Evolutionary conservation across 345 rosid genomes (phyloP).

Genomic region (Carallia brachiata): DNA sequence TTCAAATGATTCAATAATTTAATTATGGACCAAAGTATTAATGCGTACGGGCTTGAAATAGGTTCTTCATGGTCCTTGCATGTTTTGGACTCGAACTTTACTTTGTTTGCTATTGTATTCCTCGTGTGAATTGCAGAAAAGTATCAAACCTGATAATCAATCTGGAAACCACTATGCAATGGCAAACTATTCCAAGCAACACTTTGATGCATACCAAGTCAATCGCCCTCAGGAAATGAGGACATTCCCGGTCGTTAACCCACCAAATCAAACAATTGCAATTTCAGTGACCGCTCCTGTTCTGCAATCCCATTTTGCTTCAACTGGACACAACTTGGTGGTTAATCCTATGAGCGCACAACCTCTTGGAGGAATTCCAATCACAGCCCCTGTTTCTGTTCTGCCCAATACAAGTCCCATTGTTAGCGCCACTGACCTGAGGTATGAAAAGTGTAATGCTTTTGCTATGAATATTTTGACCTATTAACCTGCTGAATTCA

Average conservation of each 20-base stretch:
- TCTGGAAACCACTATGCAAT: conserved; percentile 29
- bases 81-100: neutral
- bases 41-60: neutral
- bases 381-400: conserved; percentile 39
- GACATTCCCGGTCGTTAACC: conserved; percentile 46
- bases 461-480: neutral
- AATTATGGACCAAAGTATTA: neutral
- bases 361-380: conserved; percentile 51
- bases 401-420: conserved; percentile 45
- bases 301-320: conserved; percentile 43
- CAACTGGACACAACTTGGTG: conserved; percentile 34
- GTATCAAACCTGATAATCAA: conserved; percentile 29
- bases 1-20: neutral
- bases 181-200: conserved; percentile 34
- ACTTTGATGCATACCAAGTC: conserved; percentile 33
- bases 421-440: conserved; percentile 56
- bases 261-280: conserved; percentile 40
- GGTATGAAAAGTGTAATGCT: conserved; percentile 36
- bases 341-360: conserved; percentile 33
- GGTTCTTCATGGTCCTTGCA: neutral
- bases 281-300: conserved; percentile 43
- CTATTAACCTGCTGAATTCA: conserved; percentile 2
- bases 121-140: conserved; percentile 28
- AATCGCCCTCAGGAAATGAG: conserved; percentile 41
- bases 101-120: neutral